Percentiles rank a stretch among this genome's conserved stretches.
phyloP scores from a whole-genome alignment of 805 yeast species.

The Hanseniaspora thailandica region DNA sequence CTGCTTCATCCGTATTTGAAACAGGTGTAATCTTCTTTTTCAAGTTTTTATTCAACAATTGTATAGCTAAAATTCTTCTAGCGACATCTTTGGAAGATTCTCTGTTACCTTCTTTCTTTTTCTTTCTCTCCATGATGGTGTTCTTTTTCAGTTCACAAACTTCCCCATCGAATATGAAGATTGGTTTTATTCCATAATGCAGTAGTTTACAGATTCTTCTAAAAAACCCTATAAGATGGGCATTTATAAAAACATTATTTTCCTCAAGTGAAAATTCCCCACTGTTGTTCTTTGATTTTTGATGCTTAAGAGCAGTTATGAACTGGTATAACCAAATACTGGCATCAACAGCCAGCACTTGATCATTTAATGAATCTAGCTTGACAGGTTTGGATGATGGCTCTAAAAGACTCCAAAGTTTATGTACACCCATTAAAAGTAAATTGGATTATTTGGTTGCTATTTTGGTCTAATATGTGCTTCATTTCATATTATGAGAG shows the following conservation, averaged over 20 bases:
- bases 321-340: slow-evolving; percentile 98
- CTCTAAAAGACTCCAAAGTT: slow-evolving; percentile 83
- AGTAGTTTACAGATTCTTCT: slow-evolving; percentile 82
- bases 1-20: slow-evolving; percentile 14
- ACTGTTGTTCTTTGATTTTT: slow-evolving; percentile 1
- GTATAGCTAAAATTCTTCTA: slow-evolving; percentile 63
- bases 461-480: not conserved
- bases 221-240: slow-evolving; percentile 93
- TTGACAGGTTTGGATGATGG: slow-evolving; percentile 86
- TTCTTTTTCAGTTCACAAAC: slow-evolving; percentile 73
- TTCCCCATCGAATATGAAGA: slow-evolving; percentile 92
- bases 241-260: slow-evolving; percentile 63
- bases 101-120: slow-evolving; percentile 59
- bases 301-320: slow-evolving; percentile 82
- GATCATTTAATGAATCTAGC: slow-evolving; percentile 69
- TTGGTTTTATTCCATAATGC: slow-evolving; percentile 76
- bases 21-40: slow-evolving; percentile 20
- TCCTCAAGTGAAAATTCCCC: slow-evolving; percentile 29
- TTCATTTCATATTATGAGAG: not conserved
- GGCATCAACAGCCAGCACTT: slow-evolving; percentile 86
- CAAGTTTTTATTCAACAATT: slow-evolving; percentile 47
- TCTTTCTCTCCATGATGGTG: slow-evolving; percentile 63
- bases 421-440: slow-evolving; percentile 77
- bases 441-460: not conserved
- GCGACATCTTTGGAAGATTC: slow-evolving; percentile 68